Evolutionary conservation across 2,329 filamentous ascomycete species (phyloP).

Genomic region (Phyllosticta citrichinensis): DNA sequence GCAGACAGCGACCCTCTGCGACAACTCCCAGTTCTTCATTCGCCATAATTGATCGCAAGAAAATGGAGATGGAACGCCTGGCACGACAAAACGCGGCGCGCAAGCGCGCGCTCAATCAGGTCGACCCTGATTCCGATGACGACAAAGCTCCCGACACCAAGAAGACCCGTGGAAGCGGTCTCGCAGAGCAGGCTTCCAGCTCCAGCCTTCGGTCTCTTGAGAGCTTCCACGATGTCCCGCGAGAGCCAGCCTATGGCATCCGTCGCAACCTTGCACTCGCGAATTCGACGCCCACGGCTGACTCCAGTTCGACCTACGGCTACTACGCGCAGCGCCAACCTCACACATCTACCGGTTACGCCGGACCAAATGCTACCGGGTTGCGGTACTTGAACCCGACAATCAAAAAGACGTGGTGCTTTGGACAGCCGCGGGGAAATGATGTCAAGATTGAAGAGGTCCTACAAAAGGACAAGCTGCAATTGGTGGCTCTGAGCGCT

Average conservation of each 20-base stretch:
- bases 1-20: neutral
- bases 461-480: slow-evolving; percentile 59
- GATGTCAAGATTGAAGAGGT: slow-evolving; percentile 87
- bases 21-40: neutral
- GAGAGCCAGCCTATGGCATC: neutral
- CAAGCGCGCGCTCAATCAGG: slow-evolving; percentile 44
- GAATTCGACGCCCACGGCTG: neutral
- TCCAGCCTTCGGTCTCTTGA: neutral
- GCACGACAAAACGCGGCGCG: slow-evolving; percentile 47
- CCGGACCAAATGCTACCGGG: slow-evolving; percentile 15
- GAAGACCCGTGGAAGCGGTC: neutral
- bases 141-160: neutral
- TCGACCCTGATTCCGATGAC: neutral
- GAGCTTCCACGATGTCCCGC: neutral
- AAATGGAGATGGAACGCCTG: slow-evolving; percentile 78
- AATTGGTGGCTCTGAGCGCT: slow-evolving; percentile 73
- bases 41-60: slow-evolving; percentile 54
- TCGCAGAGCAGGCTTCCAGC: neutral
- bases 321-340: neutral
- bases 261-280: neutral
- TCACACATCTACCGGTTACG: slow-evolving; percentile 13
- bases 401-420: slow-evolving; percentile 74
- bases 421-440: slow-evolving; percentile 51
- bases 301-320: neutral
- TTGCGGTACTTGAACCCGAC: slow-evolving; percentile 48